Percentiles rank a stretch among this genome's conserved stretches.
These are phyloP conservation scores for Sphaerostilbella broomeana DNA, from an alignment of 2,329 filamentous ascomycete species.

Conservation along the genomic window DNA sequence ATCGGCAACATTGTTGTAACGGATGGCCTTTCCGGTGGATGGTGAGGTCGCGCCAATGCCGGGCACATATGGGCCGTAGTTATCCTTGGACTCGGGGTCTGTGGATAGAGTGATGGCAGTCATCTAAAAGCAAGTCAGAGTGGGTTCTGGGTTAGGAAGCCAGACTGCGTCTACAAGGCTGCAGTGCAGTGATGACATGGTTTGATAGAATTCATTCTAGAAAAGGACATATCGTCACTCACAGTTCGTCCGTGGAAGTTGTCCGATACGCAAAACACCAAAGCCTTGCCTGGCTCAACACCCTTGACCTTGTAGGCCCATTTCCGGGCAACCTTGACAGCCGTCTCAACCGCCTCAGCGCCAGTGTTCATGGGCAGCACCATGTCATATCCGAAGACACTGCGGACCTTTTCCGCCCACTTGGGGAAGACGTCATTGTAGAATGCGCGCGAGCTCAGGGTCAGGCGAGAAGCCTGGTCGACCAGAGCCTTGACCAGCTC, in stretches of 20 bases:
- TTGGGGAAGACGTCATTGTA: conserved; percentile 97
- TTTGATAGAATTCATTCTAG: too few relatives aligned
- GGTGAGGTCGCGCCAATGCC: conserved; percentile 74
- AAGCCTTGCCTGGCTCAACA: conserved; percentile 74
- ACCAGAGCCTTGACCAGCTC: conserved; percentile 85
- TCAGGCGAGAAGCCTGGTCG: conserved; percentile 83
- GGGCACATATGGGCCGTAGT: conserved; percentile 94
- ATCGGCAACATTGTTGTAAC: conserved; percentile 79
- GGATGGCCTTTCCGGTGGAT: conserved; percentile 66
- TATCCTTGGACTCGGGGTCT: conserved; percentile 89
- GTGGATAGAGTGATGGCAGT: conserved; percentile 92
- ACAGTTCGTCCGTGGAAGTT: conserved; percentile 97
- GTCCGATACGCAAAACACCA: conserved; percentile 77
- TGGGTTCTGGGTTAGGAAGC: too few relatives aligned
- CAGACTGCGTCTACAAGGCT: too few relatives aligned
- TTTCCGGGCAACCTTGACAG: conserved; percentile 91
- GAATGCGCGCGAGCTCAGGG: conserved; percentile 89
- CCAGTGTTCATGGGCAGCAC: conserved; percentile 97
- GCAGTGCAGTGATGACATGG: too few relatives aligned
- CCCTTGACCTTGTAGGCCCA: conserved; percentile 97
- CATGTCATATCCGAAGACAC: conserved; percentile 94
- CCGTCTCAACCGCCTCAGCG: conserved; percentile 92
- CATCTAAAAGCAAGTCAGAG: conserved; percentile 67
- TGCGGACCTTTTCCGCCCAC: conserved; percentile 87
- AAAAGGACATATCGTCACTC: too few relatives aligned